phyloP scores from a whole-genome alignment of 176 grass and related monocot genomes.

The Avena eriantha region DNA sequence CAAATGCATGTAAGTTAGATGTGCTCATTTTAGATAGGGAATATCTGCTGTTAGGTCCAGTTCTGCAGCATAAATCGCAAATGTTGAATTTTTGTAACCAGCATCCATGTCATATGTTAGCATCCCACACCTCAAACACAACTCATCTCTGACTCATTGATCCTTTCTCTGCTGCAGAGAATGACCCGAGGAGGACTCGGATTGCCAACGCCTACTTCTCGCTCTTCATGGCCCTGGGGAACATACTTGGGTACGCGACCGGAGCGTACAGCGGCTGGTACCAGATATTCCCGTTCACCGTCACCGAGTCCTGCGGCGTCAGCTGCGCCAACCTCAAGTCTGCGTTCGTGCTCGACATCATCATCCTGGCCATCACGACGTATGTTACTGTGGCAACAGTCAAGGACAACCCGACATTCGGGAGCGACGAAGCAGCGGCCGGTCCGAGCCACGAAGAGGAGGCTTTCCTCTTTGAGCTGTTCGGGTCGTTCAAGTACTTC shows the following conservation, averaged over 20 bases:
- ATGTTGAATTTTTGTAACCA: background rate
- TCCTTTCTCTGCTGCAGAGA: constrained; percentile 64
- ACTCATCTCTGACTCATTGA: background rate
- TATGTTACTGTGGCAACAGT: constrained; percentile 67
- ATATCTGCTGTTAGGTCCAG: background rate
- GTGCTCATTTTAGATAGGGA: background rate
- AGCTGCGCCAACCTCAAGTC: constrained; percentile 95
- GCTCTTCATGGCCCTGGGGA: constrained; percentile 95
- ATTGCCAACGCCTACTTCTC: constrained; percentile 99
- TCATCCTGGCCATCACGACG: constrained; percentile 72
- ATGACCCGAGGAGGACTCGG: constrained; percentile 79
- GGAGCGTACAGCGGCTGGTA: constrained; percentile 86
- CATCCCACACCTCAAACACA: background rate
- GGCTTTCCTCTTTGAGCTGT: constrained; percentile 92
- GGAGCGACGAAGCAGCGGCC: constrained; percentile 47
- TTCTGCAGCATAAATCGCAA: background rate
- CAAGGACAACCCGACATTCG: constrained; percentile 54
- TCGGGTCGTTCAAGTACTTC: constrained; percentile 90
- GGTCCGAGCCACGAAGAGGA: constrained; percentile 49
- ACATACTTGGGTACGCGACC: constrained; percentile 86
- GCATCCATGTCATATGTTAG: background rate
- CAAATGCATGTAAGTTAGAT: background rate
- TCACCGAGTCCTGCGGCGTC: constrained; percentile 70
- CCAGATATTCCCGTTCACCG: constrained; percentile 76
- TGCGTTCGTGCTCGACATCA: constrained; percentile 80